Evolutionary conservation across 768 basidiomycete genomes (phyloP), one percentile per base, ranked within the genome.

Genomic region (Lactifluus rugatus): DNA sequence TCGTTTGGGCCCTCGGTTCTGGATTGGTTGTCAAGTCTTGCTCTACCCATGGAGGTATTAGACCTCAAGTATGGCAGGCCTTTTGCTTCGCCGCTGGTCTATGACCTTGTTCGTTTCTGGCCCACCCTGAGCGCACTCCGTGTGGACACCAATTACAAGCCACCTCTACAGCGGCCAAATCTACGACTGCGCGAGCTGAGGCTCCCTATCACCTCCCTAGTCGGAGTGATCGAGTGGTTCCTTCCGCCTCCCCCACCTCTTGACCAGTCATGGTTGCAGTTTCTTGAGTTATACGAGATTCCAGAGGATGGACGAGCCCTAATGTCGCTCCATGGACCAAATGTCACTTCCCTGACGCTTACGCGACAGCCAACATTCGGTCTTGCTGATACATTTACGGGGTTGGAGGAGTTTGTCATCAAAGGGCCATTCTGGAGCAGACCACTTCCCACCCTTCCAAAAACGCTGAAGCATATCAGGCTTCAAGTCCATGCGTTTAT

Each of bases 401-500:
- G 21, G 13, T 25, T 60, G 21, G 58, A 55, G 10, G 58, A 60
- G 42, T 26, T 60, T 13, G 48, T 60, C 42, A 46, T 60, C 13
- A 36, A 54, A 13, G 54, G 54, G 41, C 58, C 58, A 8, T 55
- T 60, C 48, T 55, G 58, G 58, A 50, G 48, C 26, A 37, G 26
- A 11, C 58, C 58, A 0, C 53, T 60, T 13, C 58, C 58, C 37
- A 34, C 54, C 13, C 42, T 60, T 17, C 58, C 58, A 14, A 37
- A 42, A 37, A 32, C 54, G 6, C 42, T 60, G 11, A 45, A 32
- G 37, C 58, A 60, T 26, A 51, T 60, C 58, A 45, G 58, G 42
- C 54, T 60, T 14, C 58, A 60, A 32, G 58, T 51, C 19, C 53
- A 60, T 25, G 58, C 54, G 9, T 60, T 60, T 28, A 51, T 56